phyloP scores from a whole-genome alignment of 805 yeast genomes.

The Saturnispora hagleri region DNA sequence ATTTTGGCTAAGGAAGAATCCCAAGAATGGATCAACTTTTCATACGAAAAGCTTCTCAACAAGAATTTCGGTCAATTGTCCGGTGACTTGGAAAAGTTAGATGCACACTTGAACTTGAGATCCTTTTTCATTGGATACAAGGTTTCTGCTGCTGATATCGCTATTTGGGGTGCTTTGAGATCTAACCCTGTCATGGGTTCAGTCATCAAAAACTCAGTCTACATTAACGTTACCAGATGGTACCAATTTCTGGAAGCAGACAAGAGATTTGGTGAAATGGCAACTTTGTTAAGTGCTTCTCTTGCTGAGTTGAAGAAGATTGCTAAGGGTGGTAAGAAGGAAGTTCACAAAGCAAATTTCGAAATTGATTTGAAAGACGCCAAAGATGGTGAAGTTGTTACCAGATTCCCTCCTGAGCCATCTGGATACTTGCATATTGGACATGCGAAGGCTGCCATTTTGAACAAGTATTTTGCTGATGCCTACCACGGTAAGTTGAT shows the following conservation, averaged over 20 bases:
- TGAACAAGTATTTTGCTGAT: conserved; percentile 94
- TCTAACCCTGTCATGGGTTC: conserved; percentile 92
- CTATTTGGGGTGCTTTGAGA: conserved; percentile 89
- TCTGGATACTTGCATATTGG: conserved; percentile 99
- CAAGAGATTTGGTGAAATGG: conserved; percentile 57
- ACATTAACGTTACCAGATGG: conserved; percentile 89
- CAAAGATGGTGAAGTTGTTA: conserved; percentile 87
- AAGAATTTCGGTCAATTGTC: conserved; percentile 86
- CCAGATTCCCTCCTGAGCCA: conserved; percentile 99
- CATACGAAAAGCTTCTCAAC: conserved; percentile 57
- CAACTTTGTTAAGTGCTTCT: conserved; percentile 58
- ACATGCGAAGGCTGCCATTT: conserved; percentile 96
- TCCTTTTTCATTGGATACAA: conserved; percentile 63
- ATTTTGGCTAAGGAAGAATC: conserved; percentile 31
- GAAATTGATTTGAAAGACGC: conserved; percentile 93
- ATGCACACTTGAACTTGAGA: conserved; percentile 75
- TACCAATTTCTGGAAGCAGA: conserved; percentile 67
- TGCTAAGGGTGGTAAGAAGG: conserved; percentile 69
- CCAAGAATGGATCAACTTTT: conserved; percentile 59
- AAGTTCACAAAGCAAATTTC: conserved; percentile 86
- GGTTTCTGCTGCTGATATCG: conserved; percentile 72
- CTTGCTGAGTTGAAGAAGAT: conserved; percentile 65
- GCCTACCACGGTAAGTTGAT: conserved; percentile 94
- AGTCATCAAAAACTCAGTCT: conserved; percentile 73
- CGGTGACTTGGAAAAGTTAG: conserved; percentile 68